Conservation (phyloP, 179 eudicot species). For the Beta macrorhiza region DNA sequence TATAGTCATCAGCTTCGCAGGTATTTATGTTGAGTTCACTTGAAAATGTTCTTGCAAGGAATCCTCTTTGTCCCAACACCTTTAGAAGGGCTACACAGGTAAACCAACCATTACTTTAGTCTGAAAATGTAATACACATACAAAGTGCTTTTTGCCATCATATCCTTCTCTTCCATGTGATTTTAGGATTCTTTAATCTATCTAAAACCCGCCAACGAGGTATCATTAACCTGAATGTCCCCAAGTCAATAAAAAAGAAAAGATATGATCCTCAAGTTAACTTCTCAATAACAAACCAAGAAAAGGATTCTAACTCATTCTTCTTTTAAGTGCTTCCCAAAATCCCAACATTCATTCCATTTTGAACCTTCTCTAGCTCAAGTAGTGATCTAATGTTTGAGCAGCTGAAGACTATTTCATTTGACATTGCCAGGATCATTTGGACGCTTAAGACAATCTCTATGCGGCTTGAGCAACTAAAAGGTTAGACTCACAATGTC, state of each 20-base stretch:
- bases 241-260: not conserved
- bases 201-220: not conserved
- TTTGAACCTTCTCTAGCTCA: not conserved
- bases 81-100: constrained; percentile 67
- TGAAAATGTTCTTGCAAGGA: constrained; percentile 52
- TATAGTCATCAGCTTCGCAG: constrained; percentile 59
- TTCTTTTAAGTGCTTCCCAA: not conserved
- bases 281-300: not conserved
- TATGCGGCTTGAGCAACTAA: not conserved
- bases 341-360: not conserved
- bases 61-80: constrained; percentile 73
- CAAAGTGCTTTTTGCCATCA: constrained; percentile 15
- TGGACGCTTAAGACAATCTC: not conserved
- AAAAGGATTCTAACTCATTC: not conserved
- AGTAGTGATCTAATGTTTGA: not conserved
- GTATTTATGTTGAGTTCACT: constrained; percentile 42
- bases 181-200: constrained; percentile 8
- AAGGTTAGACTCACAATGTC: not conserved
- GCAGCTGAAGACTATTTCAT: not conserved
- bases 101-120: constrained; percentile 22
- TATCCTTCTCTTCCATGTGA: constrained; percentile 18
- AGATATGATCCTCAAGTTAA: not conserved
- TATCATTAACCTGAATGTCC: not conserved
- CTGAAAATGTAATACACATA: not conserved
- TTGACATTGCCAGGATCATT: constrained; percentile 8